Base-by-base conservation (phyloP, 805 yeast genomes). In the Barnettozyma californica region DNA sequence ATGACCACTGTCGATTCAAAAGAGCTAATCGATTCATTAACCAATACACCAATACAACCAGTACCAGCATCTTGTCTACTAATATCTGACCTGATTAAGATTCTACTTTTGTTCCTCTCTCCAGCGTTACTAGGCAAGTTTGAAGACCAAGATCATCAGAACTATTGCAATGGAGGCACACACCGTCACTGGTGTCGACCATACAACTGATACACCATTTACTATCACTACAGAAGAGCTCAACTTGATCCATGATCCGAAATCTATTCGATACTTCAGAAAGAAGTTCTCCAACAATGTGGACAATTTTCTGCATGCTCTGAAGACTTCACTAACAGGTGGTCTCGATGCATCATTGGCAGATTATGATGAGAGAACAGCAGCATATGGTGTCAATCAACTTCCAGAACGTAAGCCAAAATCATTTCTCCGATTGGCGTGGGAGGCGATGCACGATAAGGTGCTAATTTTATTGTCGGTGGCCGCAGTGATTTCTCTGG, bases 401-500 rank as follows among this genome's bases (percentile, higher is more conserved):
- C 65, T 94, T 18, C 98, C 98, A 0, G 83, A 78, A 49, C 77
- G 77, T 55, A 71, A 77, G n/a, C 75, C 84, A 9, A 87, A 86
- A 60, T 73, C 88, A 1, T 83, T 94, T 53, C 68, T 83, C 41
- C 58, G 63, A 50, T 73, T 94, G 37, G 83, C 94, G 56, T 80
- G 77, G 71, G 87, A 86, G 58, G 97, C 97, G 3, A 69, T 94
- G 69, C 83, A 91, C 50, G 99, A 94, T 66, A 88, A 90, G 66
- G 95, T 94, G 19, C 75, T 95, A 65, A 83, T 94, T 47, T 70
- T 95, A 55, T 74, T 94, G 57, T 73, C 87, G 2, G 74, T 87
- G 2, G 97, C 97, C 0, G 99, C 99, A 2, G 69, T 89, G 2
- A 80, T 94, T 4, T 90, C 98, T 0, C 75, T 94, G 44, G 92